phyloP scores from a whole-genome alignment of 2,329 filamentous ascomycete species.

The Xylariaceae sp. region DNA sequence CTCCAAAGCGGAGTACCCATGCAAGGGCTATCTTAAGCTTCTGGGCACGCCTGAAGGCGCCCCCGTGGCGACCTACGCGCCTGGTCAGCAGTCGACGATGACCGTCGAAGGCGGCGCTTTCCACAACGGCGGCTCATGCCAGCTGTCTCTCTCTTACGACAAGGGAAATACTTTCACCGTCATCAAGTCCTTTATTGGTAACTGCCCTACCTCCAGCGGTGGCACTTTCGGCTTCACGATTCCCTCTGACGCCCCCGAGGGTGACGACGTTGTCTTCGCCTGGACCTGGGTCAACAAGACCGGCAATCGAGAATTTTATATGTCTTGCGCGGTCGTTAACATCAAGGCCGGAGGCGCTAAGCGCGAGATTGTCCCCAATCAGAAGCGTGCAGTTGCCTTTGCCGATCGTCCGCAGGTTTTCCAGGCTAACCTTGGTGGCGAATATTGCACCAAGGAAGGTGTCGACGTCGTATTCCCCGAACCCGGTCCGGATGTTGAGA shows the following conservation, averaged over 20 bases:
- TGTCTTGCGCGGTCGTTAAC: conserved; percentile 78
- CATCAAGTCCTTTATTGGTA: conserved; percentile 43
- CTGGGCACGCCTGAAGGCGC: conserved; percentile 56
- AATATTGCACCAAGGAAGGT: conserved; percentile 65
- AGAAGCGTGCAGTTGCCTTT: conserved; percentile 52
- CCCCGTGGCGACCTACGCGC: conserved; percentile 64
- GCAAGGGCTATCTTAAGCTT: conserved; percentile 68
- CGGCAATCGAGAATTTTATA: conserved; percentile 85
- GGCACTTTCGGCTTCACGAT: conserved; percentile 69
- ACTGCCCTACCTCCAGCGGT: conserved; percentile 48
- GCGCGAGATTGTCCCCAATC: conserved; percentile 27
- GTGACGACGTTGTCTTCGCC: conserved; percentile 67
- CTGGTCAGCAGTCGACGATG: conserved; percentile 68
- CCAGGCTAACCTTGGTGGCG: conserved; percentile 68
- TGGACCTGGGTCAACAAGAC: conserved; percentile 82
- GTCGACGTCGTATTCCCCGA: conserved; percentile 68
- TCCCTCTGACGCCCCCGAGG: conserved; percentile 63
- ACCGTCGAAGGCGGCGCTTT: conserved; percentile 65
- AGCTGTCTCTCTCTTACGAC: conserved; percentile 77
- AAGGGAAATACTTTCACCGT: conserved; percentile 73
- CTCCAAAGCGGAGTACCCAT: conserved; percentile 70
- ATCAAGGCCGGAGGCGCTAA: conserved; percentile 53
- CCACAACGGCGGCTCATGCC: conserved; percentile 77
- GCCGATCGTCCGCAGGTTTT: conserved; percentile 69
- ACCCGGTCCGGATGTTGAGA: conserved; percentile 63